Conservation (phyloP, 208 protist genomes). For the Leishmania gerbilli region DNA sequence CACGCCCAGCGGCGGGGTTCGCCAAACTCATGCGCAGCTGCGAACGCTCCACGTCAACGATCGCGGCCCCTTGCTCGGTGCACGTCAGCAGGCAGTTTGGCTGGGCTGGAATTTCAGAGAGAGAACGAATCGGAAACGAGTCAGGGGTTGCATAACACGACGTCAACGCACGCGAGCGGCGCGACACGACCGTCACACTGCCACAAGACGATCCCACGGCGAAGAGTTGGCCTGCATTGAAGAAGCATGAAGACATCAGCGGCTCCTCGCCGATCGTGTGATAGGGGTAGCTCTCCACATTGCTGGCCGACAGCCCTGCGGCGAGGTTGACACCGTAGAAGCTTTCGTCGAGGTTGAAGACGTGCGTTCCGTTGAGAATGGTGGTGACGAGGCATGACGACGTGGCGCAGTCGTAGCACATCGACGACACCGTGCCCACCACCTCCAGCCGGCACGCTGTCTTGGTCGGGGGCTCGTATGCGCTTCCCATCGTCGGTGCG, state of each 20-base stretch:
- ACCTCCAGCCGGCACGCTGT: constrained; percentile 47
- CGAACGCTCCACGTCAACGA: constrained; percentile 49
- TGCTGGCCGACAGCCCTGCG: constrained; percentile 30
- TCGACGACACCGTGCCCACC: constrained; percentile 39
- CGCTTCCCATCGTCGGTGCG: constrained; percentile 6
- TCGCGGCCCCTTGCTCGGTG: constrained; percentile 34
- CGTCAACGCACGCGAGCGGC: constrained; percentile 34
- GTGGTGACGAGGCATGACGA: constrained; percentile 55
- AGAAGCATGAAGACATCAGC: constrained; percentile 50
- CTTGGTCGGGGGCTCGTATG: constrained; percentile 27
- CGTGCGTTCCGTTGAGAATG: constrained; percentile 47
- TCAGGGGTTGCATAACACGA: constrained; percentile 35
- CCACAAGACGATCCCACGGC: constrained; percentile 42
- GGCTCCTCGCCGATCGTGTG: constrained; percentile 35
- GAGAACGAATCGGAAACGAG: constrained; percentile 32
- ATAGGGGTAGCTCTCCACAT: constrained; percentile 58
- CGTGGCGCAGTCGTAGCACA: constrained; percentile 30
- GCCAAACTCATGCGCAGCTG: constrained; percentile 23
- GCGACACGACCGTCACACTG: constrained; percentile 40
- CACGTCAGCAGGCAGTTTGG: constrained; percentile 38
- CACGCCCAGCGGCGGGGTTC: constrained; percentile 40
- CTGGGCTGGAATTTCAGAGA: constrained; percentile 26
- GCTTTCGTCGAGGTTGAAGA: constrained; percentile 46
- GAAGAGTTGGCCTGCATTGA: constrained; percentile 38
- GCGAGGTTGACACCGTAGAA: constrained; percentile 40